phyloP scores from a whole-genome alignment of 108 stramenopile species.

The Conticribra weissflogii region DNA sequence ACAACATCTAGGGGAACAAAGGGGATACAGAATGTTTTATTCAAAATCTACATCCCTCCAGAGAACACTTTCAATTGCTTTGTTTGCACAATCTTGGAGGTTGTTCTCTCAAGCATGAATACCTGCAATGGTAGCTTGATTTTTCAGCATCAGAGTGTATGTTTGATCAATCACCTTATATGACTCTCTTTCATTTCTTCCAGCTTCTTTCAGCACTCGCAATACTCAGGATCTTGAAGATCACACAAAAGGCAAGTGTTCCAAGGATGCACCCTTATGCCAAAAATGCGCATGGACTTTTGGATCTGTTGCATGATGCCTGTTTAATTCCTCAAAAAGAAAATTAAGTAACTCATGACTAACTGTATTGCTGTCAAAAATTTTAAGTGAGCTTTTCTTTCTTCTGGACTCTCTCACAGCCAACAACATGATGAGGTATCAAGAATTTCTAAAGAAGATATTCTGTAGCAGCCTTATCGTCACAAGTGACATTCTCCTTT shows the following conservation, averaged over 20 bases:
- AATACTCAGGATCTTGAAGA: not conserved
- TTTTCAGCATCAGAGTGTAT: no score
- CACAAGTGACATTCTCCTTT: not conserved
- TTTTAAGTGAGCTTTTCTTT: not conserved
- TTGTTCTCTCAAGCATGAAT: no score
- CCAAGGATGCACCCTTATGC: not conserved
- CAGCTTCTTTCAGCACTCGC: not conserved
- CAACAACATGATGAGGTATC: slow-evolving; percentile 4
- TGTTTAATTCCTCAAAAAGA: slow-evolving; percentile 1
- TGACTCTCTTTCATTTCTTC: not conserved
- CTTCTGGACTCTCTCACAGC: not conserved
- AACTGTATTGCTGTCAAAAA: slow-evolving; percentile 7
- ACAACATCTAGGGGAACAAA: not conserved
- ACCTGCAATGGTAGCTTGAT: no score
- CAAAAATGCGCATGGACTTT: not conserved
- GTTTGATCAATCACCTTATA: not conserved
- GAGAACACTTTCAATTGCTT: not conserved
- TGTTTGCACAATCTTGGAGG: not conserved
- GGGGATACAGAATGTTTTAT: not conserved
- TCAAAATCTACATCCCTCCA: not conserved
- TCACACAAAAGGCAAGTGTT: not conserved
- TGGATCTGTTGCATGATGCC: not conserved
- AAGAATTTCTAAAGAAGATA: slow-evolving; percentile 10
- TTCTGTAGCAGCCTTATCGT: not conserved
- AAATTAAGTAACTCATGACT: no score